Percentiles rank a stretch among this genome's conserved stretches.
phyloP scores from a whole-genome alignment of 2,329 filamentous ascomycete genomes.

The Alternaria arbusti region DNA sequence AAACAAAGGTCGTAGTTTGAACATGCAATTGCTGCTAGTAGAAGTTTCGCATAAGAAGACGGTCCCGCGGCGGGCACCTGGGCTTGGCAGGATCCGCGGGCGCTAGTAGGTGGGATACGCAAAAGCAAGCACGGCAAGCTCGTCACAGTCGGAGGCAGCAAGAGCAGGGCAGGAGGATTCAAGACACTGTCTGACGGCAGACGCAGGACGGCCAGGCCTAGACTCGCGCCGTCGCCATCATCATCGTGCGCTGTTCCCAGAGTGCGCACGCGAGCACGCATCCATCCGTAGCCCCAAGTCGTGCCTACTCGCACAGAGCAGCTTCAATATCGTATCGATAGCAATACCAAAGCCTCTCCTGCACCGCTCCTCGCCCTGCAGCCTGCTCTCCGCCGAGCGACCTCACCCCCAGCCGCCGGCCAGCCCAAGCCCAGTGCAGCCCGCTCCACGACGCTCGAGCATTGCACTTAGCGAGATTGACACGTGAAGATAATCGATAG shows the following conservation, averaged over 20 bases:
- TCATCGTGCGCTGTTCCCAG: constrained; percentile 16
- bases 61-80: constrained; percentile 14
- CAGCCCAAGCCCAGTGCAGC: constrained; percentile 3
- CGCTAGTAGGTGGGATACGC: constrained; percentile 11
- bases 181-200: constrained; percentile 5
- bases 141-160: neutral
- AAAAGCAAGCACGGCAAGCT: neutral
- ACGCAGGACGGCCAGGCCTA: neutral
- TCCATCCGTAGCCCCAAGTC: constrained; percentile 32
- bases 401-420: neutral
- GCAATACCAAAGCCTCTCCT: neutral
- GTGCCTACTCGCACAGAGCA: constrained; percentile 35
- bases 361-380: constrained; percentile 14
- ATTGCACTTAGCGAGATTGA: constrained; percentile 16
- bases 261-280: constrained; percentile 45
- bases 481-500: constrained; percentile 44
- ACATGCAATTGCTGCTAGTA: constrained; percentile 25
- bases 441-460: constrained; percentile 12
- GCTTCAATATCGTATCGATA: neutral
- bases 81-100: constrained; percentile 19
- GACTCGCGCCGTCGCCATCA: constrained; percentile 4
- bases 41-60: constrained; percentile 11
- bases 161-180: neutral
- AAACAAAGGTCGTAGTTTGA: constrained; percentile 11
- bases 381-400: constrained; percentile 3